Evolutionary conservation across 352 stramenopile species (phyloP).

Genomic region (Phytophthora brassicae): DNA sequence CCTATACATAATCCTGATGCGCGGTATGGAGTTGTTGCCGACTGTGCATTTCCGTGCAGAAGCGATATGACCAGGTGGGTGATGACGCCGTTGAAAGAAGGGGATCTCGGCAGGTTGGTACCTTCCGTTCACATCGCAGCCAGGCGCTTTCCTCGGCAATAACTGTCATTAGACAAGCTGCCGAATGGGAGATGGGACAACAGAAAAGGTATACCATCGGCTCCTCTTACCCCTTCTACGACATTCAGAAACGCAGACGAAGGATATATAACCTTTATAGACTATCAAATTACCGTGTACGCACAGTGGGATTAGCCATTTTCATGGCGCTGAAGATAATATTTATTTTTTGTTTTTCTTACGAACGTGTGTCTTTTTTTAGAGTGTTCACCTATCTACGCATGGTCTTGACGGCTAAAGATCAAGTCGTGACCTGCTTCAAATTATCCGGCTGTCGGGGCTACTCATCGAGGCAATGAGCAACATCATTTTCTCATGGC

Average conservation of each 20-base stretch:
- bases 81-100: neutral
- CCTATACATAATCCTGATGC: neutral
- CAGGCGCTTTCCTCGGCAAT: neutral
- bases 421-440: no score
- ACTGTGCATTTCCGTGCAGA: constrained; percentile 1
- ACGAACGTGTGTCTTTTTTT: no score
- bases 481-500: neutral
- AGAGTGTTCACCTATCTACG: no score
- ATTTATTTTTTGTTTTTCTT: neutral
- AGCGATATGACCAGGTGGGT: neutral
- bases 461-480: neutral
- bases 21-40: constrained; percentile 7
- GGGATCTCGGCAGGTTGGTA: neutral
- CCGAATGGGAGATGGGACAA: neutral
- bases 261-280: neutral
- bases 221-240: neutral
- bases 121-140: neutral
- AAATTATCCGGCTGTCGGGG: neutral
- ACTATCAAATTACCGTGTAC: neutral
- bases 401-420: no score
- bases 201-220: neutral
- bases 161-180: neutral
- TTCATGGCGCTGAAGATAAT: neutral
- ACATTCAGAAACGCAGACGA: neutral
- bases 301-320: neutral